A percentile compares a stretch with the other conserved stretches of the same genome.
Evolutionary conservation across 208 protist species (phyloP).

Genomic region (Phytomonas francai): DNA sequence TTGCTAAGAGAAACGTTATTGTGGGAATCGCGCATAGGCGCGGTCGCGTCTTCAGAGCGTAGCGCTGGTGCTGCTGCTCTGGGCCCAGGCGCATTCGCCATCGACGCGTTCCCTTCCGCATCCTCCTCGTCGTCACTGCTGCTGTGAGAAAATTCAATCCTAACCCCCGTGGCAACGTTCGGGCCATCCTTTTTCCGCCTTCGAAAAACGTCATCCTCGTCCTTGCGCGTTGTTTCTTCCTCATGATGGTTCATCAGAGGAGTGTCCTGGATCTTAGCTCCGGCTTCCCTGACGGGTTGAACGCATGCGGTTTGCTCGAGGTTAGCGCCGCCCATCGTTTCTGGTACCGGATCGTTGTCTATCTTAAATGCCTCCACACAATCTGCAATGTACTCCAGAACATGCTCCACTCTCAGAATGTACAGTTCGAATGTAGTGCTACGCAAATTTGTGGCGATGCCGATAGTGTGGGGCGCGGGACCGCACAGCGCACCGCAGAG

Average conservation of each 20-base stretch:
- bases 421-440: constrained; percentile 70
- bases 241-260: not conserved
- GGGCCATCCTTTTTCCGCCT: constrained; percentile 70
- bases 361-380: constrained; percentile 56
- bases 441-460: constrained; percentile 70
- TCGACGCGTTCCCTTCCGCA: not conserved
- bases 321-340: constrained; percentile 5
- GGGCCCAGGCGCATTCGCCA: not conserved
- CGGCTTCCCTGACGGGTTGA: constrained; percentile 5
- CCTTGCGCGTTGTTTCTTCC: not conserved
- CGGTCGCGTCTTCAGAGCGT: not conserved
- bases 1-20: not conserved
- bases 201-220: constrained; percentile 34
- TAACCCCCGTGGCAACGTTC: constrained; percentile 58
- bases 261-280: constrained; percentile 2
- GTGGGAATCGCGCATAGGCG: not conserved
- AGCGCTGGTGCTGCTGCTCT: not conserved
- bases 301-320: constrained; percentile 7
- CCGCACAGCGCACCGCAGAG: constrained; percentile 77
- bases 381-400: constrained; percentile 61
- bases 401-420: constrained; percentile 56
- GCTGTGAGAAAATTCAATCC: constrained; percentile 52
- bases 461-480: constrained; percentile 52
- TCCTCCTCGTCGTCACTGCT: constrained; percentile 37
- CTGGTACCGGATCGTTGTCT: constrained; percentile 16